Conservation (phyloP, 2,329 filamentous ascomycete species). For the Monilinia laxa region DNA sequence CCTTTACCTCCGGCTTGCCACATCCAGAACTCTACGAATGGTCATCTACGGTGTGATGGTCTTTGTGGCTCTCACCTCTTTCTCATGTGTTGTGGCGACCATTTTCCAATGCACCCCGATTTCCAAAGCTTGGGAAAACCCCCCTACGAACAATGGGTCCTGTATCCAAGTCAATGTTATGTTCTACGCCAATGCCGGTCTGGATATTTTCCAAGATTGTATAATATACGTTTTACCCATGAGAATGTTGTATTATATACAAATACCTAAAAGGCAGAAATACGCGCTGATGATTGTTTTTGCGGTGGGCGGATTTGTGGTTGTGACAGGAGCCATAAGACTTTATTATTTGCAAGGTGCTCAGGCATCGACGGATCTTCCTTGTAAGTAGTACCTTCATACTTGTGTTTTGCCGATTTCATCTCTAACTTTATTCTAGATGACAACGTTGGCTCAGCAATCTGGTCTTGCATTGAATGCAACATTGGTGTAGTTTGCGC, state of each 20-base stretch:
- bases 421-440: slow-evolving; percentile 2
- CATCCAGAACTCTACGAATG: not conserved
- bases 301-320: slow-evolving; percentile 17
- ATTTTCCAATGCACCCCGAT: slow-evolving; percentile 21
- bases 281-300: slow-evolving; percentile 18
- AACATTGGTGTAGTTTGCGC: slow-evolving; percentile 20
- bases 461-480: slow-evolving; percentile 20
- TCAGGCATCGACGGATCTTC: slow-evolving; percentile 12
- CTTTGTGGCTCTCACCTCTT: slow-evolving; percentile 11
- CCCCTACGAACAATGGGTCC: not conserved
- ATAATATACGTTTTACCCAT: slow-evolving; percentile 16
- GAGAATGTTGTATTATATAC: slow-evolving; percentile 18
- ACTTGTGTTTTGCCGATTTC: not conserved
- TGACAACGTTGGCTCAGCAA: slow-evolving; percentile 13
- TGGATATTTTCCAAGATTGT: slow-evolving; percentile 16
- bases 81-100: slow-evolving; percentile 2
- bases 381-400: slow-evolving; percentile 20
- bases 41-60: slow-evolving; percentile 5
- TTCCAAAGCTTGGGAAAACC: slow-evolving; percentile 2
- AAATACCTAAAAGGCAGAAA: slow-evolving; percentile 16
- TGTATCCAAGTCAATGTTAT: slow-evolving; percentile 10
- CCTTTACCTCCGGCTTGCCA: slow-evolving; percentile 15
- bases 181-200: slow-evolving; percentile 18
- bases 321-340: slow-evolving; percentile 9
- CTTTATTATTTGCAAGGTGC: slow-evolving; percentile 20